Conservation (phyloP, 805 yeast species). For the Myxozyma neotropica region DNA sequence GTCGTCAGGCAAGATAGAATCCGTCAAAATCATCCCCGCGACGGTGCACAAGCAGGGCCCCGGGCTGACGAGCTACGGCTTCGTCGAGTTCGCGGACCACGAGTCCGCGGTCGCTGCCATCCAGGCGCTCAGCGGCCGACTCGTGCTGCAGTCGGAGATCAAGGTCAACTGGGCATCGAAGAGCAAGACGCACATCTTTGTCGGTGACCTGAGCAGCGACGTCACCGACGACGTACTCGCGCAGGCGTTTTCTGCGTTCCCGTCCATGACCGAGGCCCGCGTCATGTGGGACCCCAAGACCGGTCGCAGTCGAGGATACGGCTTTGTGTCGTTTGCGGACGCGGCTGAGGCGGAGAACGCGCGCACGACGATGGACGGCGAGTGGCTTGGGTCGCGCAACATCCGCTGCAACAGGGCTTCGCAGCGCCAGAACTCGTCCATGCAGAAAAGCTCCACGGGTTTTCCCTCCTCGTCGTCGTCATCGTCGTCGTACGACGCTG, state of each 20-base stretch:
- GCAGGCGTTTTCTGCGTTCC: slow-evolving; percentile 58
- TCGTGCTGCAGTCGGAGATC: slow-evolving; percentile 56
- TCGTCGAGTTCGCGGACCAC: slow-evolving; percentile 68
- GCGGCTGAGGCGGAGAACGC: slow-evolving; percentile 75
- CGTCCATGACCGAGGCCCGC: slow-evolving; percentile 74
- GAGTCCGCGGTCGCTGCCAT: slow-evolving; percentile 65
- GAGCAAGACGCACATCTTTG: slow-evolving; percentile 59
- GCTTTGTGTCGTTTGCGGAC: slow-evolving; percentile 76
- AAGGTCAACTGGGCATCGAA: slow-evolving; percentile 83
- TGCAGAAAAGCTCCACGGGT: not conserved
- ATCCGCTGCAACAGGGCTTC: slow-evolving; percentile 89
- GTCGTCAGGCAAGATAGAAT: slow-evolving; percentile 60
- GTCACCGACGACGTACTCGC: slow-evolving; percentile 75
- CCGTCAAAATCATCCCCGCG: slow-evolving; percentile 72
- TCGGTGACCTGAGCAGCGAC: slow-evolving; percentile 83
- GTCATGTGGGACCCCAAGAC: slow-evolving; percentile 97
- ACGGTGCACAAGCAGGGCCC: slow-evolving; percentile 58
- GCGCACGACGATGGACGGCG: slow-evolving; percentile 72
- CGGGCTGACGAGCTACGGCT: slow-evolving; percentile 74
- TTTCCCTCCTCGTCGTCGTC: no score
- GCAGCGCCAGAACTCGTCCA: slow-evolving; percentile 43
- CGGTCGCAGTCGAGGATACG: slow-evolving; percentile 66
- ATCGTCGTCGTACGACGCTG: slow-evolving; percentile 57
- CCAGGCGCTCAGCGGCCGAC: slow-evolving; percentile 59
- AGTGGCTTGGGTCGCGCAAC: slow-evolving; percentile 68